Conservation (phyloP, 352 stramenopile species). For the Albugo laibachii region DNA sequence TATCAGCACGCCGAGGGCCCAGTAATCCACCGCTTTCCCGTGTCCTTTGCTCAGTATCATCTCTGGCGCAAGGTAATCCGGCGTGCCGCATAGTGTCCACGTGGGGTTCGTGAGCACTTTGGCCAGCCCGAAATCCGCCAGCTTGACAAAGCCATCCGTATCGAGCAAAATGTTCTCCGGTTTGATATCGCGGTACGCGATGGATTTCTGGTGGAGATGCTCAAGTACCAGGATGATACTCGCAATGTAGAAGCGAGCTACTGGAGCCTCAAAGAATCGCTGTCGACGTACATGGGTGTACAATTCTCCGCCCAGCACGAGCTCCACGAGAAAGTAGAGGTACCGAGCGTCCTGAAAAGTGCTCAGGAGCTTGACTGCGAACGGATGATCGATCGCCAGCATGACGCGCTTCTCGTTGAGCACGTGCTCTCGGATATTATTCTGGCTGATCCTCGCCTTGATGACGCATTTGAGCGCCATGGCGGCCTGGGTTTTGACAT, state of each 20-base stretch:
- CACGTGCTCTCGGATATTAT: constrained; percentile 83
- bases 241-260: constrained; percentile 75
- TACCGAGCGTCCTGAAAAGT: constrained; percentile 82
- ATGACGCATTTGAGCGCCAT: constrained; percentile 87
- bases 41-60: constrained; percentile 85
- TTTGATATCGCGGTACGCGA: constrained; percentile 84
- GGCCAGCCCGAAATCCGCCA: constrained; percentile 83
- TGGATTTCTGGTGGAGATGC: constrained; percentile 78
- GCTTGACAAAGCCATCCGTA: constrained; percentile 74
- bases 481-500: constrained; percentile 32
- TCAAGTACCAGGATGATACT: constrained; percentile 82
- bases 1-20: constrained; percentile 77
- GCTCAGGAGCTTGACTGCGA: constrained; percentile 80
- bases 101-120: constrained; percentile 76
- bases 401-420: constrained; percentile 84
- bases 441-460: constrained; percentile 80
- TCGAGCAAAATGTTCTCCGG: constrained; percentile 80
- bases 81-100: constrained; percentile 84
- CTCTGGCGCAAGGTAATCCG: constrained; percentile 84
- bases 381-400: constrained; percentile 73
- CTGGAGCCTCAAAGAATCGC: constrained; percentile 49
- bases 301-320: constrained; percentile 80
- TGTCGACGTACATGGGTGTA: constrained; percentile 78
- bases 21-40: constrained; percentile 83
- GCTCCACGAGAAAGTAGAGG: constrained; percentile 85